Conservation (phyloP, 805 yeast genomes). For the Barnettozyma populi region DNA sequence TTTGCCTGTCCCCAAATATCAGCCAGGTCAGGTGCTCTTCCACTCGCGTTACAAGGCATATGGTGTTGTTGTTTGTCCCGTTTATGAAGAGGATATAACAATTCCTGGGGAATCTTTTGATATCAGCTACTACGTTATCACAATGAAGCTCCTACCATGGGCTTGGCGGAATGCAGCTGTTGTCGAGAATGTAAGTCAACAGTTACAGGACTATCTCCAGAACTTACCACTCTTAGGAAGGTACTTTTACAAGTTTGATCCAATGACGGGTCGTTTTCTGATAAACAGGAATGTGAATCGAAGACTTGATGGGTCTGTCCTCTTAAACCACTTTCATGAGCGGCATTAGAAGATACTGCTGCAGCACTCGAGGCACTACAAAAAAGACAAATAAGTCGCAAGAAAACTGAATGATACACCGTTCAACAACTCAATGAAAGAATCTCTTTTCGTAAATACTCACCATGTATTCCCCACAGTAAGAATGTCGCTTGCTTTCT, state of each 20-base stretch:
- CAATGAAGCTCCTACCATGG: neutral
- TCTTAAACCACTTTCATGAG: slow-evolving; percentile 1
- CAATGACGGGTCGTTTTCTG: neutral
- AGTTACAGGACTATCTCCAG: neutral
- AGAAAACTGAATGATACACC: neutral
- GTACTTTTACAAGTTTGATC: slow-evolving; percentile 5
- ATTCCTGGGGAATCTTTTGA: neutral
- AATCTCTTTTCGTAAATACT: neutral
- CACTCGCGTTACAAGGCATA: slow-evolving; percentile 3
- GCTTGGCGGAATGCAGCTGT: neutral
- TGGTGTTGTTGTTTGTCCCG: slow-evolving; percentile 4
- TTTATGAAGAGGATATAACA: slow-evolving; percentile 1
- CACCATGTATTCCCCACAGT: neutral
- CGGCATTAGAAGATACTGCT: neutral
- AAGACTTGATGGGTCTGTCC: neutral
- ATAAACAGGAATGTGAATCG: neutral
- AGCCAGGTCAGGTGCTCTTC: slow-evolving; percentile 1
- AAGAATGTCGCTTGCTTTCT: slow-evolving; percentile 39
- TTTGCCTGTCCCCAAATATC: neutral
- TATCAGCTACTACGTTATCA: slow-evolving; percentile 1
- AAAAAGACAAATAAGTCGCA: neutral
- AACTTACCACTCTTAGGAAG: slow-evolving; percentile 4
- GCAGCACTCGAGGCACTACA: neutral
- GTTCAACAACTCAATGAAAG: neutral
- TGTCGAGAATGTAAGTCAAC: neutral